phyloP scores from a whole-genome alignment of 495 filamentous ascomycete genomes.

The Aspergillus funiculosus region DNA sequence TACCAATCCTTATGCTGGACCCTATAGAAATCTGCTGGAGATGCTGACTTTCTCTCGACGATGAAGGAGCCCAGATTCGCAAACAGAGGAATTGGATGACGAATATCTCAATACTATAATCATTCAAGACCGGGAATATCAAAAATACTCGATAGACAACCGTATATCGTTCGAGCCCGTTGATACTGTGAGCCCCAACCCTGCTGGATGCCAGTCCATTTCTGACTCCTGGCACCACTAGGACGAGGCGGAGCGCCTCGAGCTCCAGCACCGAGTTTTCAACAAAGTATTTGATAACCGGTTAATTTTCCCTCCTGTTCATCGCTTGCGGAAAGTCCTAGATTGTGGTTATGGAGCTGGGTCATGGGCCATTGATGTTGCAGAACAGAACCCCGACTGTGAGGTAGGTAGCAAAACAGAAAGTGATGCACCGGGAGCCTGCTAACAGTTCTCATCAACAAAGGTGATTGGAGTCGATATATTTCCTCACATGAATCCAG shows the following conservation, averaged over 20 bases:
- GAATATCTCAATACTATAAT: slow-evolving; percentile 56
- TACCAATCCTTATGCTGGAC: slow-evolving; percentile 20
- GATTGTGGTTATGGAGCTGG: slow-evolving; percentile 73
- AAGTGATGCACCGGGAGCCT: not conserved
- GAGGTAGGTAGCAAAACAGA: slow-evolving; percentile 47
- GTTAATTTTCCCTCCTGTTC: slow-evolving; percentile 74
- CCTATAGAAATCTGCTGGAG: slow-evolving; percentile 8
- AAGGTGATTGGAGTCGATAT: slow-evolving; percentile 82
- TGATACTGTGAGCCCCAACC: slow-evolving; percentile 75
- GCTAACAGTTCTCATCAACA: slow-evolving; percentile 19
- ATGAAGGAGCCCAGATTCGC: slow-evolving; percentile 47
- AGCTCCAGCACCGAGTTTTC: slow-evolving; percentile 64
- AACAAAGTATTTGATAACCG: slow-evolving; percentile 66
- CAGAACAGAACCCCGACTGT: slow-evolving; percentile 63
- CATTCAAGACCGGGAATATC: slow-evolving; percentile 65
- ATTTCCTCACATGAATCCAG: slow-evolving; percentile 65
- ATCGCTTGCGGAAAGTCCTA: slow-evolving; percentile 57
- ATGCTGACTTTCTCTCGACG: slow-evolving; percentile 19
- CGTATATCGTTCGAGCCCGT: slow-evolving; percentile 72
- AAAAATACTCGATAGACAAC: slow-evolving; percentile 67
- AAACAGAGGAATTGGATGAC: slow-evolving; percentile 53
- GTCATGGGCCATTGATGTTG: slow-evolving; percentile 55
- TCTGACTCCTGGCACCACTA: slow-evolving; percentile 34
- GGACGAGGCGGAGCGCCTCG: slow-evolving; percentile 76
- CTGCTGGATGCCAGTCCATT: slow-evolving; percentile 16